Conservation (phyloP, 768 basidiomycete species). For the Gelatoporia subvermispora region DNA sequence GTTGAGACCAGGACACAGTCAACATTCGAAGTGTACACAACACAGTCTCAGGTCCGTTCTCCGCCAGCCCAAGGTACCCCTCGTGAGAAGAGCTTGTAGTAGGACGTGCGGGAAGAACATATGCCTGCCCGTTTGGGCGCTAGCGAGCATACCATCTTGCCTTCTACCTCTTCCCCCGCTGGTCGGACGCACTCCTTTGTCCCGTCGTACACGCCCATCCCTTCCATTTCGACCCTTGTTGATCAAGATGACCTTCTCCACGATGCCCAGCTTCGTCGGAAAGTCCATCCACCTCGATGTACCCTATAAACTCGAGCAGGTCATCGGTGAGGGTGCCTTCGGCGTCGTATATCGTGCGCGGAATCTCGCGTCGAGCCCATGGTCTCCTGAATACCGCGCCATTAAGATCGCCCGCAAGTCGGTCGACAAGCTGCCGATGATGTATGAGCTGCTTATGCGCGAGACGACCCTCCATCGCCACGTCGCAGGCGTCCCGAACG, state of each 20-base stretch:
- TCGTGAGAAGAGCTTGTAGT: no score
- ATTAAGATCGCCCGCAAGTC: conserved; percentile 17
- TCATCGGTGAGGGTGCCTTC: conserved; percentile 18
- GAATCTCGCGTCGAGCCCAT: conserved; percentile 5
- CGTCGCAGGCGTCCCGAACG: conserved; percentile 4
- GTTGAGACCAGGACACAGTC: no score
- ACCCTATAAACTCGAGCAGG: conserved; percentile 13
- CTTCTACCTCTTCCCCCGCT: no score
- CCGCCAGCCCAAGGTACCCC: no score
- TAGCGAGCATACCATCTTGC: no score
- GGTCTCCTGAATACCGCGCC: conserved; percentile 5
- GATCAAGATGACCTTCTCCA: conserved; percentile 8
- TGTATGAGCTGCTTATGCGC: not conserved
- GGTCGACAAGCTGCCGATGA: not conserved
- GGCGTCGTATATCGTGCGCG: conserved; percentile 20
- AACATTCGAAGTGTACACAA: no score
- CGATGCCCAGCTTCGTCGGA: conserved; percentile 17
- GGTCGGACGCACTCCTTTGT: no score
- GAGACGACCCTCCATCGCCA: conserved; percentile 6
- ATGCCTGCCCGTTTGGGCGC: no score
- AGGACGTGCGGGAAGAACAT: no score
- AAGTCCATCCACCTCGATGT: conserved; percentile 9
- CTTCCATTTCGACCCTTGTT: no score
- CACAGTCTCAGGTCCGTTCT: no score
- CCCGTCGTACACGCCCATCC: no score